Conservation (phyloP, 2,329 filamentous ascomycete genomes). For the Sporothrix inflata region DNA sequence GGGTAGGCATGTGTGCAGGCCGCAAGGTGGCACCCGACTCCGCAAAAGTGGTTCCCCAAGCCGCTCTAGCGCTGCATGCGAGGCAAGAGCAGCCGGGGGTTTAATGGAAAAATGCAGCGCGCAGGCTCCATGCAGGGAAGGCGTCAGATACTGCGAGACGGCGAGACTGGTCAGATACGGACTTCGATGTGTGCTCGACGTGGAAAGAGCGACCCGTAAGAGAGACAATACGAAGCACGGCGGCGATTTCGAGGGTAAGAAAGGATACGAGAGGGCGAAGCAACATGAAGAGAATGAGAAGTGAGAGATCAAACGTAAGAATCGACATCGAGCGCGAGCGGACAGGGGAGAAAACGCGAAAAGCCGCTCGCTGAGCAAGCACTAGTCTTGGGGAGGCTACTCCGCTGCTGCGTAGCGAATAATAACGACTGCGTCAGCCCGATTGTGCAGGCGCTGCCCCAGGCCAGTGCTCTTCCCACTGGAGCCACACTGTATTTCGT, state of each 20-base stretch:
- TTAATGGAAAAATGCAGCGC: slow-evolving; percentile 15
- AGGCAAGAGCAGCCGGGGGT: slow-evolving; percentile 14
- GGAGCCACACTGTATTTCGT: background rate
- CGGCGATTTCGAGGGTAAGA: background rate
- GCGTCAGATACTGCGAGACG: background rate
- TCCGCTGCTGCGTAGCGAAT: background rate
- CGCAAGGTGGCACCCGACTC: slow-evolving; percentile 22
- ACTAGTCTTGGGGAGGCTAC: slow-evolving; percentile 5
- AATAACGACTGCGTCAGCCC: background rate
- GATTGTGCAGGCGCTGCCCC: background rate
- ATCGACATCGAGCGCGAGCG: no score
- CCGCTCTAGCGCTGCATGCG: slow-evolving; percentile 25
- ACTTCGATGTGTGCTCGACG: background rate
- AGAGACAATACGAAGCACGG: background rate
- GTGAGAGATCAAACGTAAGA: background rate
- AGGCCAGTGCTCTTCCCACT: background rate
- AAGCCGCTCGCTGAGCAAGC: background rate
- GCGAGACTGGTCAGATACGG: background rate
- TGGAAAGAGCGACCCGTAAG: background rate
- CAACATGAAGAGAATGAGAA: no score
- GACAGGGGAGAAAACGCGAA: background rate
- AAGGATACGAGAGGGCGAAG: background rate
- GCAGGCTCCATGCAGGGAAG: background rate
- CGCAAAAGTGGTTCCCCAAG: slow-evolving; percentile 31
- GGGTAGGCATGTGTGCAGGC: background rate